These are phyloP conservation scores for Fusarium liriodendri DNA, from an alignment of 2,329 filamentous ascomycete species.

Conservation along the genomic window DNA sequence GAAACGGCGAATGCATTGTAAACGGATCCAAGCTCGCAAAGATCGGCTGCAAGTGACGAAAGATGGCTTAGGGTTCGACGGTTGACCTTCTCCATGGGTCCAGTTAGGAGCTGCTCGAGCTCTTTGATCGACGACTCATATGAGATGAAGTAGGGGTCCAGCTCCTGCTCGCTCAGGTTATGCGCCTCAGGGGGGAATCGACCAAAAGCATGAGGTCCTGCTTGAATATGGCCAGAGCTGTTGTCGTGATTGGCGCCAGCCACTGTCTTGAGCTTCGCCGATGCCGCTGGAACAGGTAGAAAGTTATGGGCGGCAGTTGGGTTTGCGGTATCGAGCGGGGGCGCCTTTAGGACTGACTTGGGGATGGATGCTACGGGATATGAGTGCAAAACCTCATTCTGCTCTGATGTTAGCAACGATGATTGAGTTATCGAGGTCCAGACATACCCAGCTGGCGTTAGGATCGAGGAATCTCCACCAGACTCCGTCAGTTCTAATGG, in stretches of 20 bases:
- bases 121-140: slow-evolving; percentile 95
- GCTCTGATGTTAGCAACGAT: slow-evolving; percentile 30
- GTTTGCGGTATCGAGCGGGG: slow-evolving; percentile 95
- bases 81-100: slow-evolving; percentile 97
- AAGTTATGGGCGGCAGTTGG: slow-evolving; percentile 87
- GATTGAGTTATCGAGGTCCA: neutral
- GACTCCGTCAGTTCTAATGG: slow-evolving; percentile 90
- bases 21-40: slow-evolving; percentile 92
- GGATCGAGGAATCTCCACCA: slow-evolving; percentile 99
- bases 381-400: slow-evolving; percentile 96
- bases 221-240: slow-evolving; percentile 51
- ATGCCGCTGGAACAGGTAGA: slow-evolving; percentile 86
- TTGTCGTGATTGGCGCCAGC: slow-evolving; percentile 51
- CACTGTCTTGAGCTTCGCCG: slow-evolving; percentile 82
- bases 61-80: slow-evolving; percentile 88
- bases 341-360: slow-evolving; percentile 93
- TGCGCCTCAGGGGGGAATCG: slow-evolving; percentile 86
- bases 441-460: slow-evolving; percentile 93
- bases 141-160: slow-evolving; percentile 95
- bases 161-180: slow-evolving; percentile 84
- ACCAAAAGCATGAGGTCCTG: slow-evolving; percentile 71
- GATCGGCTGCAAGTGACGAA: slow-evolving; percentile 83
- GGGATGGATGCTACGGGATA: slow-evolving; percentile 91
- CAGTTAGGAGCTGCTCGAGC: slow-evolving; percentile 86
- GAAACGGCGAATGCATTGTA: slow-evolving; percentile 98